Base-by-base conservation (phyloP, 148 eudicot species). In the Camellia japonica region DNA sequence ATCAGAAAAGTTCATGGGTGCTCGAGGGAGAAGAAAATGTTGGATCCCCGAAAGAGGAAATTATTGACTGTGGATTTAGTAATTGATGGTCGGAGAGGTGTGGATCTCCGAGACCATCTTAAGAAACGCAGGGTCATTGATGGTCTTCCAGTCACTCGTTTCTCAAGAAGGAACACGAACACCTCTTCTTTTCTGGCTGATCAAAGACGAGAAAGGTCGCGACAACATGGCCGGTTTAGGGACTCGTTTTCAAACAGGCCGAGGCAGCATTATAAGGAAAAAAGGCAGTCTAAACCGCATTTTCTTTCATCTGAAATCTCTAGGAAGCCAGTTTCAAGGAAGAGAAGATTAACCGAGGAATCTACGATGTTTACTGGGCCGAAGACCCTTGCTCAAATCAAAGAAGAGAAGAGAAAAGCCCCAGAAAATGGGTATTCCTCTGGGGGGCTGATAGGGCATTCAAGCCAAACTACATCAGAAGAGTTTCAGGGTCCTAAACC, bases 91-190 rank as follows among this genome's bases (percentile, higher is more conserved):
- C 67, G 55, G 52, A 76, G 82, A 72, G 71, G 73, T 83, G 79
- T 81, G 71, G 92, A 91, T 86, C 89, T 91, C 14, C 85, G 93
- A 41, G 83, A 87, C 59, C 84, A 76, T 76, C 86, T 90, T 78
- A 71, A 74, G 82, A 89, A 80, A 73, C 82, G 85, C 72, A 84
- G 91, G 79, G 78, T 80, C 79, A 68, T 43, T 76, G 87, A 81
- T 79, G 69, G 63, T 74, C 83, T 67, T 75, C 23, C 62, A 20
- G 80, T 63, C 43, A 75, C 71, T 68, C 70, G 20, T 80, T 82
- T 79, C 79, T 83, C 81, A 23, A 80, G 84, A 82, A 81, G 79
- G 66, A 80, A 66, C 71, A 68, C 67, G 66, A 80, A 66, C 71
- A 68, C 67, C 23, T 65, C 81, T 43, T 44, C 83, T 80, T 73